A percentile compares a stretch with the other conserved stretches of the same genome.
Conservation (phyloP, 805 yeast species). For the Pichia gijzeniarum region DNA sequence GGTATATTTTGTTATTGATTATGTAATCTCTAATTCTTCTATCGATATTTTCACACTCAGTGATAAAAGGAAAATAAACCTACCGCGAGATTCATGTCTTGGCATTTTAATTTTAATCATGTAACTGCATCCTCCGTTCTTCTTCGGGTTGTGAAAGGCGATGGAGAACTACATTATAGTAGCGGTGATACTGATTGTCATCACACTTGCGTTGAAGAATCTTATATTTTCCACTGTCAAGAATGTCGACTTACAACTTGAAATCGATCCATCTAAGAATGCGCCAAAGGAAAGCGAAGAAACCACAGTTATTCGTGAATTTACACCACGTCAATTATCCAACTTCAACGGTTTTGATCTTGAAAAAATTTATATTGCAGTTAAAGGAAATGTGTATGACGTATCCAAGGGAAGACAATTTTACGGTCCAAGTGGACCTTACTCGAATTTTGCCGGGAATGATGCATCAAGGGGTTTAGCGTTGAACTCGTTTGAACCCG, state of each 20-base stretch:
- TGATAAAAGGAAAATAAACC: too few species aligned
- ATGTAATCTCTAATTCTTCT: too few species aligned
- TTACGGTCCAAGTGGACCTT: slow-evolving; percentile 96
- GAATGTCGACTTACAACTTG: slow-evolving; percentile 17
- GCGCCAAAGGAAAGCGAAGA: slow-evolving; percentile 13
- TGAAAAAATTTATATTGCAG: slow-evolving; percentile 75
- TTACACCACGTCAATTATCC: slow-evolving; percentile 68
- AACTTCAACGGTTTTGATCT: slow-evolving; percentile 79
- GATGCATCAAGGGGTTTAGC: slow-evolving; percentile 95
- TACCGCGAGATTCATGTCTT: too few species aligned
- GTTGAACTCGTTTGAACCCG: slow-evolving; percentile 71
- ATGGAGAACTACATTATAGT: slow-evolving; percentile 25
- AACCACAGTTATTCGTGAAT: slow-evolving; percentile 35
- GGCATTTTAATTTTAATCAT: too few species aligned
- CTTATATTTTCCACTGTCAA: slow-evolving; percentile 18
- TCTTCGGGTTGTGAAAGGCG: too few species aligned
- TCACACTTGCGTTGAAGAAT: slow-evolving; percentile 22
- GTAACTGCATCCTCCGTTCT: too few species aligned
- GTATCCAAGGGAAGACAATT: slow-evolving; percentile 73
- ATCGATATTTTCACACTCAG: too few species aligned
- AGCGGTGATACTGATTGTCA: not conserved
- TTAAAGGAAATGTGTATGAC: slow-evolving; percentile 82
- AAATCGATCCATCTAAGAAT: slow-evolving; percentile 22
- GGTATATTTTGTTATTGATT: too few species aligned
- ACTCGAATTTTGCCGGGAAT: slow-evolving; percentile 89